phyloP scores from a whole-genome alignment of 2,329 filamentous ascomycete genomes.

The Spiromastix sp. region DNA sequence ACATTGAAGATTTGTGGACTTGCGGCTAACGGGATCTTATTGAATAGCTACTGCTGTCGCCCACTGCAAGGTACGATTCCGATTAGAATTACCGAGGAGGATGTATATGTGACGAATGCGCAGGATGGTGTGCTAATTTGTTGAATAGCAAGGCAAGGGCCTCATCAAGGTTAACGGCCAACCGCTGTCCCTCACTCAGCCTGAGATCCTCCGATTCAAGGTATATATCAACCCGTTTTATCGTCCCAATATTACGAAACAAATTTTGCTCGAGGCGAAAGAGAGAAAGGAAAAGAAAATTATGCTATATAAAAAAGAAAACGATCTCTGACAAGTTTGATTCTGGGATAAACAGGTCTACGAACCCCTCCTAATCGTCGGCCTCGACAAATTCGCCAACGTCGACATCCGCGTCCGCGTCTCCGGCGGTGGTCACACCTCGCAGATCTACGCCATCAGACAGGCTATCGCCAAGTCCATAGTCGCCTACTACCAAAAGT shows the following conservation, averaged over 20 bases:
- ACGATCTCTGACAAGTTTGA: not conserved
- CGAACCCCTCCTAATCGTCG: slow-evolving; percentile 94
- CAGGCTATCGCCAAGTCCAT: slow-evolving; percentile 98
- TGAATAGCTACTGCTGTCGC: slow-evolving; percentile 68
- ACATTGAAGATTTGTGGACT: slow-evolving; percentile 9
- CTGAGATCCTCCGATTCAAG: slow-evolving; percentile 97
- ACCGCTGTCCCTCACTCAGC: slow-evolving; percentile 86
- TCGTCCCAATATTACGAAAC: not conserved
- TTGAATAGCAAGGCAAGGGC: slow-evolving; percentile 61
- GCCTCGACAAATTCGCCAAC: slow-evolving; percentile 91
- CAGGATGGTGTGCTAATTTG: slow-evolving; percentile 14
- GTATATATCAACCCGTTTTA: slow-evolving; percentile 40
- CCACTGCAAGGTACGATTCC: slow-evolving; percentile 69
- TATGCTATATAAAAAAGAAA: slow-evolving; percentile 2
- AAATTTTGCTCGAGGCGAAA: not conserved
- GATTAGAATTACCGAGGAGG: slow-evolving; percentile 1
- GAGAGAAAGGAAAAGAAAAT: slow-evolving; percentile 1
- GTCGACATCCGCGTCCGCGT: slow-evolving; percentile 98
- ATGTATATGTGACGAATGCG: not conserved
- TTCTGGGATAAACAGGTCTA: slow-evolving; percentile 56
- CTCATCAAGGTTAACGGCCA: slow-evolving; percentile 98
- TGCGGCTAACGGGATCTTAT: slow-evolving; percentile 21
- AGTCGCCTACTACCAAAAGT: slow-evolving; percentile 99
- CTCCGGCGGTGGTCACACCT: slow-evolving; percentile 92
- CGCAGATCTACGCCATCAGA: slow-evolving; percentile 95